Percentiles rank a stretch among this genome's conserved stretches.
phyloP scores from a whole-genome alignment of 768 basidiomycete genomes.

The Clathrus columnatus region DNA sequence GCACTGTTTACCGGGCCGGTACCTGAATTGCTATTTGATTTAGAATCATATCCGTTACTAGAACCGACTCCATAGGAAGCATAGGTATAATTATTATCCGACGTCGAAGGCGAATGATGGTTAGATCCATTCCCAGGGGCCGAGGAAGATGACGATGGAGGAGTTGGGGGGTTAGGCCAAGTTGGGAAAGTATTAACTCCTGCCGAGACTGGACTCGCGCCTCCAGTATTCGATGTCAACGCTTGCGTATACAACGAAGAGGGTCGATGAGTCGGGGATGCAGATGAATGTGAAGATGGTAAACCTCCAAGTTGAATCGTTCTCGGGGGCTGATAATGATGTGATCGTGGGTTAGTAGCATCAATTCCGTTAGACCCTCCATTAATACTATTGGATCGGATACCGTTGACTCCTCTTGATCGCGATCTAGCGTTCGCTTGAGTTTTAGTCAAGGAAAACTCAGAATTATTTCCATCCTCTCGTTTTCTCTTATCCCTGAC shows the following conservation, averaged over 20 bases:
- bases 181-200: background rate
- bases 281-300: background rate
- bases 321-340: background rate
- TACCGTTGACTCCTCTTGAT: background rate
- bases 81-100: background rate
- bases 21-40: background rate
- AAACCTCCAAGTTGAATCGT: background rate
- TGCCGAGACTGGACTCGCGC: background rate
- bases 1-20: background rate
- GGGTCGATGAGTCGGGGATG: background rate
- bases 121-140: background rate
- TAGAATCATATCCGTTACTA: background rate
- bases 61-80: background rate
- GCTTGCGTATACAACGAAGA: background rate
- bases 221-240: background rate
- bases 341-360: background rate
- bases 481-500: conserved; percentile 1
- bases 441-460: background rate
- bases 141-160: background rate
- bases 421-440: background rate
- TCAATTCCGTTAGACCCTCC: background rate
- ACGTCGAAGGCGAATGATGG: background rate
- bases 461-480: background rate
- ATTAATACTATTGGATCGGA: background rate
- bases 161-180: background rate